phyloP scores from a whole-genome alignment of 371 early-diverging fungal genomes.

The Mucor circinelloides region DNA sequence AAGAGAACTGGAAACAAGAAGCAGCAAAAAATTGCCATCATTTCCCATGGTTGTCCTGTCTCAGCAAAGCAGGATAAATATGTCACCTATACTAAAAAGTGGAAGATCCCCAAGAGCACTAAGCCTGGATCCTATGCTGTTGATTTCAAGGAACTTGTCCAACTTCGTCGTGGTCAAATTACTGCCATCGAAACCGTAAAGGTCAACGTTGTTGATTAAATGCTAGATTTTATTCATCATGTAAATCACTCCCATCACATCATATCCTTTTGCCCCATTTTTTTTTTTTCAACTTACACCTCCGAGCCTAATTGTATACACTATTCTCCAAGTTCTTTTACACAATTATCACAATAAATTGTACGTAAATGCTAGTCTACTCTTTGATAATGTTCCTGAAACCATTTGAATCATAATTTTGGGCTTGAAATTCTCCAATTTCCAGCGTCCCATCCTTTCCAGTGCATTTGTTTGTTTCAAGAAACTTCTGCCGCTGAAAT shows the following conservation, averaged over 20 bases:
- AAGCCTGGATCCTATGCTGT: conserved; percentile 61
- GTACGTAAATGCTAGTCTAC: background rate
- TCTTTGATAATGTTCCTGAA: background rate
- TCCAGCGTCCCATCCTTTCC: background rate
- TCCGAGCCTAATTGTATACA: background rate
- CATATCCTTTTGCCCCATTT: background rate
- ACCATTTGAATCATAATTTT: background rate
- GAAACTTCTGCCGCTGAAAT: background rate
- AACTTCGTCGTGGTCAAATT: conserved; percentile 39
- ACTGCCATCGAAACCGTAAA: conserved; percentile 45
- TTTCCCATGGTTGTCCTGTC: conserved; percentile 35
- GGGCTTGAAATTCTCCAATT: background rate
- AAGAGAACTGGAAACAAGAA: conserved; percentile 28
- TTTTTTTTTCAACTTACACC: background rate
- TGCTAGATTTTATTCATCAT: background rate
- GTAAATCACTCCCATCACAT: background rate
- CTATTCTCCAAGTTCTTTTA: background rate
- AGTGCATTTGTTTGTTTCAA: background rate
- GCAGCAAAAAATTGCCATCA: background rate
- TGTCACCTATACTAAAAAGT: conserved; percentile 43
- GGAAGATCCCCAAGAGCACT: conserved; percentile 54
- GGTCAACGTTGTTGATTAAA: conserved; percentile 40
- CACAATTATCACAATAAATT: background rate
- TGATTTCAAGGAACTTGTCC: conserved; percentile 41
- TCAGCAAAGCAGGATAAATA: conserved; percentile 33